These are phyloP conservation scores for Pistacia atlantica DNA, from an alignment of 345 rosid species.

Conservation along the genomic window DNA sequence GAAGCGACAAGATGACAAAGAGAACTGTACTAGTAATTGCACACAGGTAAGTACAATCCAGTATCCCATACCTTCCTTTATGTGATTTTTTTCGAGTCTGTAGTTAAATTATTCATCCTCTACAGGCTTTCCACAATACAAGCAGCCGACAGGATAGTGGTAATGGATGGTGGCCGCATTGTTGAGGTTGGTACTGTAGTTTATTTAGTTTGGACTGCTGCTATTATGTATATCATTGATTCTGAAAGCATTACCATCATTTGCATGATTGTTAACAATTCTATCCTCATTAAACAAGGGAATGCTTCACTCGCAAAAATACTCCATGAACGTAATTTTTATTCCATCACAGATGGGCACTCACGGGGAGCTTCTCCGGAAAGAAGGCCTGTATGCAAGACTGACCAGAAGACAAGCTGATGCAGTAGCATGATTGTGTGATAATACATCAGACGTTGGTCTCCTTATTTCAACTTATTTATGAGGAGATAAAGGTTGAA, in stretches of 20 bases:
- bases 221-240: not conserved
- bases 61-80: not conserved
- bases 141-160: constrained; percentile 91
- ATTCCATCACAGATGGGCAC: constrained; percentile 62
- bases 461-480: not conserved
- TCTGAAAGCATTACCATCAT: not conserved
- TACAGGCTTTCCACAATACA: constrained; percentile 90
- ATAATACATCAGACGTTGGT: not conserved
- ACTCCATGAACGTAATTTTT: constrained; percentile 5
- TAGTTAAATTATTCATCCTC: constrained; percentile 23
- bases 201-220: not conserved
- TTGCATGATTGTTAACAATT: not conserved
- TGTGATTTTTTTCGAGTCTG: not conserved
- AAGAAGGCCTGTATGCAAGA: constrained; percentile 79
- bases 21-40: constrained; percentile 90
- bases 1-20: constrained; percentile 55
- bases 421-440: constrained; percentile 60
- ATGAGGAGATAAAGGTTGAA: not conserved
- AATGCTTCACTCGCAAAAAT: not conserved
- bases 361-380: constrained; percentile 73
- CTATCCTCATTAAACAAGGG: constrained; percentile 1
- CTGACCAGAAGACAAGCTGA: constrained; percentile 88
- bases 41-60: constrained; percentile 29
- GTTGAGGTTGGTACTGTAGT: constrained; percentile 57
- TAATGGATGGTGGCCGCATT: constrained; percentile 78